Conservation (phyloP, 371 early-diverging fungal genomes). For the Rhizopus arrhizus region DNA sequence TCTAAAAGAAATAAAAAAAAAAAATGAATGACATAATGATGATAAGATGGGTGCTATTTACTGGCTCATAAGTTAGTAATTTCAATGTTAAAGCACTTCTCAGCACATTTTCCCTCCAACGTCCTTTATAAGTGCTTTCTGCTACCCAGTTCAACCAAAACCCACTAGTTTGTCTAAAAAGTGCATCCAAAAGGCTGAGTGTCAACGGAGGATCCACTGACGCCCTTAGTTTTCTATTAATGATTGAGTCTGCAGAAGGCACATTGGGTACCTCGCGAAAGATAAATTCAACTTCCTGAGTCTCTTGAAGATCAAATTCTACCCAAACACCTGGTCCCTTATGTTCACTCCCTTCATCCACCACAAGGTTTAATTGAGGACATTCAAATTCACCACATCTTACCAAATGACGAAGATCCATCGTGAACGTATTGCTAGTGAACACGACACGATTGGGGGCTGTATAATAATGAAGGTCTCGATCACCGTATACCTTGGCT, state of each 20-base stretch:
- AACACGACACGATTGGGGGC: conserved; percentile 46
- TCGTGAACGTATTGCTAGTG: conserved; percentile 37
- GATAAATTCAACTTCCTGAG: conserved; percentile 68
- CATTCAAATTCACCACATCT: conserved; percentile 52
- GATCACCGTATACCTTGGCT: conserved; percentile 29
- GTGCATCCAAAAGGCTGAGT: conserved; percentile 49
- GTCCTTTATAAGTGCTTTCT: conserved; percentile 64
- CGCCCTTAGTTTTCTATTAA: conserved; percentile 17
- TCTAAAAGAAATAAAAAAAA: conserved; percentile 29
- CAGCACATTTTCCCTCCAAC: conserved; percentile 78
- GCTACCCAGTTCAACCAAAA: conserved; percentile 79
- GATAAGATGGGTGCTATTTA: conserved; percentile 19
- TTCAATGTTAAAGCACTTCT: conserved; percentile 80
- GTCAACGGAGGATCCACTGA: conserved; percentile 62
- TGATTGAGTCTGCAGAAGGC: conserved; percentile 6
- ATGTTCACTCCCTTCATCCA: conserved; percentile 28
- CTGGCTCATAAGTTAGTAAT: conserved; percentile 78
- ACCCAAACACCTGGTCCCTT: conserved; percentile 63
- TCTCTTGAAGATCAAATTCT: conserved; percentile 62
- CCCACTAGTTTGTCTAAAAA: conserved; percentile 64
- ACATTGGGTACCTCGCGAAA: conserved; percentile 61
- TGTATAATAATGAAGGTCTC: conserved; percentile 32
- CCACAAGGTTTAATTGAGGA: conserved; percentile 44
- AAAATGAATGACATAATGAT: no score
- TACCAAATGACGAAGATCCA: conserved; percentile 67